A percentile compares a stretch with the other conserved stretches of the same genome.
These are phyloP conservation scores for Trichoderma asperellum DNA, from an alignment of 2,329 filamentous ascomycete genomes.

Conservation along the genomic window DNA sequence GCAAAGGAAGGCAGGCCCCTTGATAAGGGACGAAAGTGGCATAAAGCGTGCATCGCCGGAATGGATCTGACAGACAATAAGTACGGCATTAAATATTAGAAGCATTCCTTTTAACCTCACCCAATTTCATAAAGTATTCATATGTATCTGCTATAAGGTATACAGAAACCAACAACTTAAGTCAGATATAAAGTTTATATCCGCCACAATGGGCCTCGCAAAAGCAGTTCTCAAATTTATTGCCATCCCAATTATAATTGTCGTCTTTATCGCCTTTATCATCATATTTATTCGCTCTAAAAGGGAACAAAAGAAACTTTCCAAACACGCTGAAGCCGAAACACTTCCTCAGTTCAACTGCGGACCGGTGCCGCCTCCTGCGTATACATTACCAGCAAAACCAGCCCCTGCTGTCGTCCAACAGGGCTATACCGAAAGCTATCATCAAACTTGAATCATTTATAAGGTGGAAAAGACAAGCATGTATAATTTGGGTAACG, in stretches of 20 bases:
- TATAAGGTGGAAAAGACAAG: too few species aligned
- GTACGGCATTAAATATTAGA: neutral
- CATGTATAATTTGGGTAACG: too few species aligned
- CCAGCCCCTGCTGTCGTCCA: neutral
- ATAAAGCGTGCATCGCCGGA: neutral
- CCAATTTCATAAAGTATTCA: neutral
- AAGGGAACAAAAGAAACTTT: conserved; percentile 1
- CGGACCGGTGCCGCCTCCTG: neutral
- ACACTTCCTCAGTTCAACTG: neutral
- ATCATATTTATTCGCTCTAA: neutral
- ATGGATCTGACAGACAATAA: neutral
- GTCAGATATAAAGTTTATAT: neutral
- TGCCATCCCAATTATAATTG: neutral
- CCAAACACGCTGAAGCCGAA: neutral
- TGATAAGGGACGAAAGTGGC: neutral
- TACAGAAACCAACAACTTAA: neutral
- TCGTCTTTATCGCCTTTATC: neutral
- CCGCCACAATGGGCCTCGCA: neutral
- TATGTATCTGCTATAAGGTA: neutral
- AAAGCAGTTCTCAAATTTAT: conserved; percentile 4
- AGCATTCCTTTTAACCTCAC: neutral
- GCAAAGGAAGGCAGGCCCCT: neutral
- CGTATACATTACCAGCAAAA: neutral
- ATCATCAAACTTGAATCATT: neutral
- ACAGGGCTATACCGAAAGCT: neutral